Evolutionary conservation across 2,329 filamentous ascomycete species (phyloP).

Genomic region (Fusarium phyllophilum): DNA sequence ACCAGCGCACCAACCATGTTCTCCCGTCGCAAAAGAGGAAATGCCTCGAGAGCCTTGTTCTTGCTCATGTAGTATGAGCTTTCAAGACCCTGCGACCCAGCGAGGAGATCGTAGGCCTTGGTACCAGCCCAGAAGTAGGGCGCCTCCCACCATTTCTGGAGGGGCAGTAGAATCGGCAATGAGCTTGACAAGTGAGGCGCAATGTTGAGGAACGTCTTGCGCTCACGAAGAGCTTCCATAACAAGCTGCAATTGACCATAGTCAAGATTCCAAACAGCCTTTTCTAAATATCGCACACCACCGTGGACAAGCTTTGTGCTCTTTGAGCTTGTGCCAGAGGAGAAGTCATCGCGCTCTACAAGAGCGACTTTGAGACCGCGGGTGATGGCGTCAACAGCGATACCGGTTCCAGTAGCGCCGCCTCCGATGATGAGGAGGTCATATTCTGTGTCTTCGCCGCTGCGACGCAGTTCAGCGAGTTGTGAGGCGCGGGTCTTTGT

Average conservation of each 20-base stretch:
- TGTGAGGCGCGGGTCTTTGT: constrained; percentile 51
- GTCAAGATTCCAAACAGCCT: constrained; percentile 86
- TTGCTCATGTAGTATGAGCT: constrained; percentile 84
- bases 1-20: constrained; percentile 81
- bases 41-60: constrained; percentile 79
- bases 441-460: constrained; percentile 66
- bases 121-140: constrained; percentile 77
- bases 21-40: constrained; percentile 80
- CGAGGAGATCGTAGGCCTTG: constrained; percentile 84
- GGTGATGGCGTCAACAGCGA: constrained; percentile 83
- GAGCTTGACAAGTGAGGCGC: constrained; percentile 84
- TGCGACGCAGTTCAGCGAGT: constrained; percentile 53
- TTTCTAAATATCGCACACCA: constrained; percentile 85
- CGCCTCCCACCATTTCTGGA: constrained; percentile 85
- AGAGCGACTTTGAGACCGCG: constrained; percentile 82
- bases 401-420: constrained; percentile 81
- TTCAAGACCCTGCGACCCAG: constrained; percentile 84
- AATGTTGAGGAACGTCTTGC: constrained; percentile 84
- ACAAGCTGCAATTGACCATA: constrained; percentile 85
- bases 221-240: constrained; percentile 82
- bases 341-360: constrained; percentile 86
- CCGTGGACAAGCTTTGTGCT: constrained; percentile 89
- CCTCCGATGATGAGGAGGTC: constrained; percentile 83
- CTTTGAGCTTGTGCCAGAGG: constrained; percentile 84
- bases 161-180: constrained; percentile 84